phyloP scores from a whole-genome alignment of 768 basidiomycete genomes.

The Austroboletus eburneus region DNA sequence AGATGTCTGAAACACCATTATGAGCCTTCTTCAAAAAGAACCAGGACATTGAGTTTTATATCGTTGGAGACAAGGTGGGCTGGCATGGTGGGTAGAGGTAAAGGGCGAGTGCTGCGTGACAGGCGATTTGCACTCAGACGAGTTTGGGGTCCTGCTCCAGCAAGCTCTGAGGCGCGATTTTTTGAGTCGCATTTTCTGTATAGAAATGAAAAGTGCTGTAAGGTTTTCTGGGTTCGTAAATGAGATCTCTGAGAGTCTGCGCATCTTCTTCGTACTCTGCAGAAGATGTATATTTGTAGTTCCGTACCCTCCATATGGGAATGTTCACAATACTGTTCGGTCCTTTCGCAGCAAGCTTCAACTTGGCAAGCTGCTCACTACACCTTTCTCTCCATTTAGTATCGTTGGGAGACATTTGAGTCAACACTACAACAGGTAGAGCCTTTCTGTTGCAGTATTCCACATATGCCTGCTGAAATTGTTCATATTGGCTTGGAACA shows the following conservation, averaged over 20 bases:
- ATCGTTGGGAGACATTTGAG: constrained; percentile 12
- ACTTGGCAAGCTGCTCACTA: constrained; percentile 6
- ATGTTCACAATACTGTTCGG: background rate
- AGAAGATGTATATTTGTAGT: constrained; percentile 2
- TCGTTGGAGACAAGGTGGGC: no score
- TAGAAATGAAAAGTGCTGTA: background rate
- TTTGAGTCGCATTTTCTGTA: no score
- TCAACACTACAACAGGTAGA: constrained; percentile 19
- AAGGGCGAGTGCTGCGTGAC: no score
- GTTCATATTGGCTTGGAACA: constrained; percentile 12
- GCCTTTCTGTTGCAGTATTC: constrained; percentile 21
- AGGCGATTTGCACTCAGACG: no score
- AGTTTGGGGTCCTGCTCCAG: no score
- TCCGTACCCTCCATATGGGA: constrained; percentile 11
- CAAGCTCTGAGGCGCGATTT: no score
- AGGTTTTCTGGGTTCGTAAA: constrained; percentile 1
- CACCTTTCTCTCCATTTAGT: constrained; percentile 11
- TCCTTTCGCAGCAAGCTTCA: constrained; percentile 7
- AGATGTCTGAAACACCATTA: no score
- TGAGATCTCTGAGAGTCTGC: constrained; percentile 10
- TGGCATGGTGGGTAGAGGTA: no score
- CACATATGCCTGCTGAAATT: constrained; percentile 21
- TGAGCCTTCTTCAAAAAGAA: no score
- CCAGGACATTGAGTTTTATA: no score
- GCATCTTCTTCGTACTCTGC: constrained; percentile 15